These are phyloP conservation scores for Cadophora gregata DNA, from an alignment of 2,329 filamentous ascomycete genomes.

Conservation along the genomic window DNA sequence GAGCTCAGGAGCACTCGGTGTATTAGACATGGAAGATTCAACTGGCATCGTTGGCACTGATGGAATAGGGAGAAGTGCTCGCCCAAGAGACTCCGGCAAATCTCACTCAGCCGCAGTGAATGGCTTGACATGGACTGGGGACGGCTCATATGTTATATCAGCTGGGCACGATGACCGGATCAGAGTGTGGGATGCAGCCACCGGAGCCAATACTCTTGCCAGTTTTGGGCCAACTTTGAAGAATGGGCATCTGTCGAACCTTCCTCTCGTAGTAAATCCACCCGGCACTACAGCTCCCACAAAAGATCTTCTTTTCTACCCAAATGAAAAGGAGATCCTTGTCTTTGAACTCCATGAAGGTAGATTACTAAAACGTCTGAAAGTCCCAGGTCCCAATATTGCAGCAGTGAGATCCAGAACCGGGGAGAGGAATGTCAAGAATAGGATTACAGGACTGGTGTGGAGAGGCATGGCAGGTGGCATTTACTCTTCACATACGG, in stretches of 20 bases:
- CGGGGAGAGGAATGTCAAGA: constrained; percentile 63
- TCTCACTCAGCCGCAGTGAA: constrained; percentile 87
- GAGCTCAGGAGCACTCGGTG: constrained; percentile 75
- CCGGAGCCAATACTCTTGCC: constrained; percentile 84
- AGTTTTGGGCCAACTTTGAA: constrained; percentile 85
- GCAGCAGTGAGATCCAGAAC: constrained; percentile 54
- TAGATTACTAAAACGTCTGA: constrained; percentile 71
- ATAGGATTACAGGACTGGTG: constrained; percentile 74
- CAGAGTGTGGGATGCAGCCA: constrained; percentile 83
- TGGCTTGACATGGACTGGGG: constrained; percentile 82
- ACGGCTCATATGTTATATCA: constrained; percentile 77
- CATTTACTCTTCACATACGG: constrained; percentile 82
- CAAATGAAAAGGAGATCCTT: constrained; percentile 81
- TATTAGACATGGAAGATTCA: constrained; percentile 84
- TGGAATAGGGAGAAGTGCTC: constrained; percentile 43
- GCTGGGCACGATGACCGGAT: constrained; percentile 84
- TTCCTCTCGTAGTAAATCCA: constrained; percentile 69
- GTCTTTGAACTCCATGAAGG: constrained; percentile 82
- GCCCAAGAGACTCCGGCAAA: constrained; percentile 57
- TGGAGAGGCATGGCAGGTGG: constrained; percentile 72
- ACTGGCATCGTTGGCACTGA: constrained; percentile 63
- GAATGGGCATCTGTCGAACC: constrained; percentile 70
- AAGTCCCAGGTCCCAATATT: constrained; percentile 63
- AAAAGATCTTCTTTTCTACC: constrained; percentile 76
- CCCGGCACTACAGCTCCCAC: constrained; percentile 59